These are phyloP conservation scores for Pleurozium schreberi DNA, from an alignment of 225 moss, liverwort and hornwort genomes.

Conservation along the genomic window DNA sequence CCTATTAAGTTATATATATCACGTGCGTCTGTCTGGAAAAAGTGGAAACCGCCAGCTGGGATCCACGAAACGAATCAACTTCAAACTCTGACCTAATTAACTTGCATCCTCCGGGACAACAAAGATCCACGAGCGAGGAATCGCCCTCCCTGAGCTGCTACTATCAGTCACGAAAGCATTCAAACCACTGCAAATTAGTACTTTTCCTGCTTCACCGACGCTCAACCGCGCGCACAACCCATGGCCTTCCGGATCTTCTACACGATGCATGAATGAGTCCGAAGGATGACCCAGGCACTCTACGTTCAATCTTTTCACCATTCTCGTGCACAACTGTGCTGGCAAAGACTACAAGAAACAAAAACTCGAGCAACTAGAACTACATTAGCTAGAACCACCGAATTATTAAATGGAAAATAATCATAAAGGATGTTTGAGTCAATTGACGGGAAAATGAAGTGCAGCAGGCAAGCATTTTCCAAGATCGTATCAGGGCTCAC, in stretches of 20 bases:
- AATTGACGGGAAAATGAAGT: neutral
- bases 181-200: neutral
- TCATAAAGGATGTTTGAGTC: no score
- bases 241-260: neutral
- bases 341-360: neutral
- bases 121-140: neutral
- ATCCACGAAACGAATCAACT: neutral
- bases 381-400: neutral
- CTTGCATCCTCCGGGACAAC: neutral
- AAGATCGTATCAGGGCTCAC: neutral
- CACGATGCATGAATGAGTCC: neutral
- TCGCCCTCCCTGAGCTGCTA: neutral
- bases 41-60: no score
- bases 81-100: neutral
- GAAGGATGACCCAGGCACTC: neutral
- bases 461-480: neutral
- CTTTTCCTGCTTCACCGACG: neutral
- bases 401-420: neutral
- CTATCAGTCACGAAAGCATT: neutral
- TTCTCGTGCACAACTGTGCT: neutral
- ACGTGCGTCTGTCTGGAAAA: neutral
- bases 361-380: neutral
- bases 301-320: neutral
- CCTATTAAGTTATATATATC: no score
- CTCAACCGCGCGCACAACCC: neutral